These are phyloP conservation scores for Epichloe gansuensis DNA, from an alignment of 2,329 filamentous ascomycete species.

Conservation along the genomic window DNA sequence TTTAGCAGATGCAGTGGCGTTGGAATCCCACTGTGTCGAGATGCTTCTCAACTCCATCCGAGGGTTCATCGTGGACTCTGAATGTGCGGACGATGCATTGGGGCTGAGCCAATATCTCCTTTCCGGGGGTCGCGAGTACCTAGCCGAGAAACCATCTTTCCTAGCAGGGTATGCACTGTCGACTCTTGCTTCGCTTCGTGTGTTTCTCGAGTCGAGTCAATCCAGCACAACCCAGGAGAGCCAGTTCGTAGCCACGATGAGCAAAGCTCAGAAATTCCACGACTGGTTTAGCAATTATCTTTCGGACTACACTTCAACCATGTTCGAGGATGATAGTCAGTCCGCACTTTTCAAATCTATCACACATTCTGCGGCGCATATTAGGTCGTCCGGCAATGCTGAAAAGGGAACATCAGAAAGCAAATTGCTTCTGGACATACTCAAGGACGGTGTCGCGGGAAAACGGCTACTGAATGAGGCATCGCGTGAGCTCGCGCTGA, in stretches of 20 bases:
- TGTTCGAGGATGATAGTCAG: constrained; percentile 35
- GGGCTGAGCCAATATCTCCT: constrained; percentile 80
- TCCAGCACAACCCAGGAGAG: constrained; percentile 75
- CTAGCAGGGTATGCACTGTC: constrained; percentile 70
- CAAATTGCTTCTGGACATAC: constrained; percentile 62
- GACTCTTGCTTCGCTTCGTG: constrained; percentile 62
- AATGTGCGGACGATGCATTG: constrained; percentile 83
- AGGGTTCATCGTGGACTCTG: constrained; percentile 65
- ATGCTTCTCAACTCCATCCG: constrained; percentile 76
- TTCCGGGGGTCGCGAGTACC: constrained; percentile 48
- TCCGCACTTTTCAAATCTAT: constrained; percentile 52
- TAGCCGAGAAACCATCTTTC: constrained; percentile 58
- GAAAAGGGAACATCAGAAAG: constrained; percentile 62
- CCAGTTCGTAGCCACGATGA: constrained; percentile 65
- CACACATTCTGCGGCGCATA: constrained; percentile 52
- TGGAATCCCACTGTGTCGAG: constrained; percentile 71
- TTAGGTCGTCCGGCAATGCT: constrained; percentile 57
- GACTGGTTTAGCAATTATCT: constrained; percentile 65
- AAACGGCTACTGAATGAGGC: constrained; percentile 55
- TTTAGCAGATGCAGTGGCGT: constrained; percentile 60
- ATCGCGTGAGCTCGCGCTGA: constrained; percentile 57
- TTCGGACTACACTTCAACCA: constrained; percentile 42
- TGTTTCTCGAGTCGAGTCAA: constrained; percentile 62
- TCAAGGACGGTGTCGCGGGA: constrained; percentile 55
- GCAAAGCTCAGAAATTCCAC: constrained; percentile 63